Base-by-base conservation (phyloP, 2,329 filamentous ascomycete species). In the Fusarium sp. region DNA sequence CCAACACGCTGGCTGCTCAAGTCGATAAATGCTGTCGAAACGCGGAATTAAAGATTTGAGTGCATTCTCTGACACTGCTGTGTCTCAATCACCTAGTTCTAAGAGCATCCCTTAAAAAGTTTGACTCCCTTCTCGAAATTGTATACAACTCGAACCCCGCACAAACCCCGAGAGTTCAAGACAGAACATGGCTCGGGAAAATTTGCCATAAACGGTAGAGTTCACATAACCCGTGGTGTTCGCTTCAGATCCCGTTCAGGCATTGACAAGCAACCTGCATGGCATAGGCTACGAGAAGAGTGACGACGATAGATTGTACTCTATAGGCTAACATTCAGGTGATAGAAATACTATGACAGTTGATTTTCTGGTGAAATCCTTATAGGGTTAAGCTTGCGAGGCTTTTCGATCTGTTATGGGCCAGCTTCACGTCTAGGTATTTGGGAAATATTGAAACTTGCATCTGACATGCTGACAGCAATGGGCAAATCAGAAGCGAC, bases 21-120 rank as follows among this genome's bases (percentile, higher is more conserved):
- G 20, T 18, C n/a, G 9, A 61, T 25, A 16, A 27, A 59, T 36
- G 6, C 13, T 18, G 11, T 44, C 40, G 66, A 50, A 25, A 66
- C 58, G 57, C 62, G 29, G 29, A 53, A 34, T n/a, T 14, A 6
- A 51, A 20, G 10, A 34, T 34, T 14, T 14, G 36, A 23, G 13
- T 29, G 38, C 38, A 9, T 34, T 2, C 33, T n/a, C 13, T 34
- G 14, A 31, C 34, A 49, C 44, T 13, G 6, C 7, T 6, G 11
- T 9, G 20, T 42, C 11, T 23, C 20, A 23, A 14, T 20, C 6
- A 7, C 18, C 4, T 18, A 49, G 9, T 25, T 49, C n/a, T 9
- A 27, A 49, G 23, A 27, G 5, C 14, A 16, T 49, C 42, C 14
- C 13, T 46, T 6, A 13, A 46, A 25, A 46, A 25, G 3, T 6